Evolutionary conservation across 352 stramenopile species (phyloP).

Genomic region (Phytophthora agathidicida): DNA sequence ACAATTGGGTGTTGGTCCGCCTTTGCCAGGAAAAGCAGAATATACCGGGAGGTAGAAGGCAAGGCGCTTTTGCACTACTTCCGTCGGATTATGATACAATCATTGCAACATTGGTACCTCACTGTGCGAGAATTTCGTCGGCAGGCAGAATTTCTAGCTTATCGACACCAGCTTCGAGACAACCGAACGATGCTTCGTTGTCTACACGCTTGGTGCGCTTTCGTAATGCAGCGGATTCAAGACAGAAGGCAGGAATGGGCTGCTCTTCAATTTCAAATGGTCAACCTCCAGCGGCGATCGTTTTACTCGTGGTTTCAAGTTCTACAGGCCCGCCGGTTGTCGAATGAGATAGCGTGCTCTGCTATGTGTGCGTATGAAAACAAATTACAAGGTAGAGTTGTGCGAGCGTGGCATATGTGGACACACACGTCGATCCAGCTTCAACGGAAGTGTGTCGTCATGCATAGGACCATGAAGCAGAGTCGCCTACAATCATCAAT

Average conservation of each 20-base stretch:
- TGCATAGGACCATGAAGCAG: neutral
- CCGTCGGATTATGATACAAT: constrained; percentile 12
- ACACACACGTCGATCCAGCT: neutral
- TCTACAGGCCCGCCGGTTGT: neutral
- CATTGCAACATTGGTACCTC: constrained; percentile 39
- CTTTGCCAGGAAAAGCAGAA: neutral
- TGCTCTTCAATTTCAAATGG: constrained; percentile 17
- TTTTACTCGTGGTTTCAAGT: constrained; percentile 20
- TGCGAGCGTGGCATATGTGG: constrained; percentile 13
- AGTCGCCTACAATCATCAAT: constrained; percentile 15
- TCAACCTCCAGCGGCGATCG: constrained; percentile 12
- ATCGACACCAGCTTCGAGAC: constrained; percentile 13
- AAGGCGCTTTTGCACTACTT: constrained; percentile 44
- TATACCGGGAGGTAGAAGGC: constrained; percentile 1
- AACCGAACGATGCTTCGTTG: constrained; percentile 1
- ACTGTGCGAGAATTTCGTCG: constrained; percentile 17
- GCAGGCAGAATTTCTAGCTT: constrained; percentile 15
- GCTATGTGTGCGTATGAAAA: constrained; percentile 10
- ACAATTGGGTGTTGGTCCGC: constrained; percentile 16
- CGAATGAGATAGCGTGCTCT: constrained; percentile 1
- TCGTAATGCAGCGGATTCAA: neutral
- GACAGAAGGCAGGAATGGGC: constrained; percentile 6
- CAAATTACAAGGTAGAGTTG: constrained; percentile 2
- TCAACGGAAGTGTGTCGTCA: neutral
- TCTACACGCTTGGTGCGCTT: constrained; percentile 13